A percentile compares a stretch with the other conserved stretches of the same genome.
phyloP scores from a whole-genome alignment of 2,329 filamentous ascomycete genomes.

The Epichloe gansuensis region DNA sequence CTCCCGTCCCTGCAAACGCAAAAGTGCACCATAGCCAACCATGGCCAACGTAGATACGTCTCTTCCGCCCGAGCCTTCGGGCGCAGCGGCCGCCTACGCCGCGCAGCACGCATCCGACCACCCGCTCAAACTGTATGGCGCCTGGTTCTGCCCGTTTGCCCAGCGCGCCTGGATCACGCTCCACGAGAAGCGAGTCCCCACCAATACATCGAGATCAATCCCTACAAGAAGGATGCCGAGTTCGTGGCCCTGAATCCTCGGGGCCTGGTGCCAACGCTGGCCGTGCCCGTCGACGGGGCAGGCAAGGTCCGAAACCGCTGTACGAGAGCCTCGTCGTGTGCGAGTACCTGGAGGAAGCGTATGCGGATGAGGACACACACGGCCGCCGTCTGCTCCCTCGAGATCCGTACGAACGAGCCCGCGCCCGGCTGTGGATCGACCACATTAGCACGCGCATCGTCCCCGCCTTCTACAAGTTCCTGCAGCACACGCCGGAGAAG shows the following conservation, averaged over 20 bases:
- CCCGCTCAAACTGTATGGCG: constrained; percentile 54
- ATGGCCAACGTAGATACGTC: constrained; percentile 38
- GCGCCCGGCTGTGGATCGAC: constrained; percentile 61
- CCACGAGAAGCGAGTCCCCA: constrained; percentile 61
- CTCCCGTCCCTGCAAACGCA: neutral
- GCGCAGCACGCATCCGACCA: constrained; percentile 34
- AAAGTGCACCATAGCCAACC: constrained; percentile 22
- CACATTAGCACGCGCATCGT: constrained; percentile 56
- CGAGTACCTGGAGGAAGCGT: constrained; percentile 67
- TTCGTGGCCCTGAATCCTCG: constrained; percentile 63
- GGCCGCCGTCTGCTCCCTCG: constrained; percentile 42
- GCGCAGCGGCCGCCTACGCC: constrained; percentile 36
- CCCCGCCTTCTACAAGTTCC: constrained; percentile 53
- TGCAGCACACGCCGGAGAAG: constrained; percentile 43
- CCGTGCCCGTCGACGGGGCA: constrained; percentile 25
- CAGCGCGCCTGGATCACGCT: constrained; percentile 64
- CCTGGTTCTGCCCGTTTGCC: constrained; percentile 63
- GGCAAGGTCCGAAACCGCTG: constrained; percentile 40
- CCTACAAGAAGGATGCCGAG: constrained; percentile 58
- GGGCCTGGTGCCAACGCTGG: constrained; percentile 62
- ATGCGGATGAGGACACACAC: constrained; percentile 30
- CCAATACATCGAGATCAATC: constrained; percentile 68
- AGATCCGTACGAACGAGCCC: constrained; percentile 52
- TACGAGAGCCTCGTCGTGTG: constrained; percentile 64
- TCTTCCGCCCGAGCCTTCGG: constrained; percentile 33